These are phyloP conservation scores for Scutellaria minor DNA, from an alignment of 257 asterid species.

Conservation along the genomic window DNA sequence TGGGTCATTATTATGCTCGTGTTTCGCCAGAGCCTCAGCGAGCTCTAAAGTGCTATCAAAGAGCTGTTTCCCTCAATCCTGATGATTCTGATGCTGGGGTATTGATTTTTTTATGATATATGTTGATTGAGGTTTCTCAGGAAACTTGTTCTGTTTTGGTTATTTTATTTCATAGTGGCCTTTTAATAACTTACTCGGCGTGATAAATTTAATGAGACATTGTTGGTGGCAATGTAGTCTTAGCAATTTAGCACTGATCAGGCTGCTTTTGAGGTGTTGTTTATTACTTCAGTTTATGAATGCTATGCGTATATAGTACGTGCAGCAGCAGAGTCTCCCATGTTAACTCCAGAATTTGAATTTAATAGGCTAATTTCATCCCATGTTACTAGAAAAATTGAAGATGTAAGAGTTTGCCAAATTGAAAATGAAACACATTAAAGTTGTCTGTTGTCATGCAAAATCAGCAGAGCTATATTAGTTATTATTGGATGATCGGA, in stretches of 20 bases:
- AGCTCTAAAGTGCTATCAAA: constrained; percentile 91
- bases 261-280: not conserved
- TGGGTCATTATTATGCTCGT: constrained; percentile 78
- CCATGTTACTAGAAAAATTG: not conserved
- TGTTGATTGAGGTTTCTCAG: constrained; percentile 22
- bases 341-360: not conserved
- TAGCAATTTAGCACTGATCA: constrained; percentile 15
- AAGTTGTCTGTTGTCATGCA: not conserved
- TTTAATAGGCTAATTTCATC: constrained; percentile 11
- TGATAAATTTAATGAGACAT: constrained; percentile 2
- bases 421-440: not conserved
- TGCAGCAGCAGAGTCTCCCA: constrained; percentile 19
- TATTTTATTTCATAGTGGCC: not conserved
- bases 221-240: not conserved
- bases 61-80: constrained; percentile 86
- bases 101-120: constrained; percentile 13
- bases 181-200: not conserved
- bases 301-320: not conserved
- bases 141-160: constrained; percentile 21
- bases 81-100: constrained; percentile 88
- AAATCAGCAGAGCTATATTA: not conserved
- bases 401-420: not conserved
- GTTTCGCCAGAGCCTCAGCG: constrained; percentile 69
- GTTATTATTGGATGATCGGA: constrained; percentile 8
- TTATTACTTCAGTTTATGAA: not conserved